These are phyloP conservation scores for Cupressus sempervirens DNA, from an alignment of 75 land plant species.

Conservation along the genomic window DNA sequence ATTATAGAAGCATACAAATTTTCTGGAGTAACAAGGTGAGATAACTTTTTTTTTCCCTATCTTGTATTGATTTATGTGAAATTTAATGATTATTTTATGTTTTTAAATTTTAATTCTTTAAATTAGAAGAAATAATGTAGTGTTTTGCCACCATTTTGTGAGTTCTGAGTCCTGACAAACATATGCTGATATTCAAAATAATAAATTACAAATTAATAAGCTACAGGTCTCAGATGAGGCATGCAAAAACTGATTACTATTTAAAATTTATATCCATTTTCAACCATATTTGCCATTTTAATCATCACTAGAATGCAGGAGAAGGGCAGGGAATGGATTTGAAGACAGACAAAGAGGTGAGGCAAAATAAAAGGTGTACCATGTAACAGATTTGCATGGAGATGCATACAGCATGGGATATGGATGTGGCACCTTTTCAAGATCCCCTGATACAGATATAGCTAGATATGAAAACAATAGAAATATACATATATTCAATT, in stretches of 20 bases:
- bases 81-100: not conserved
- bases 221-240: not conserved
- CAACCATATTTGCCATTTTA: not conserved
- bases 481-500: no score
- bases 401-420: no score
- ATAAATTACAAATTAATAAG: not conserved
- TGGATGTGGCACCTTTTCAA: no score
- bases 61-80: not conserved
- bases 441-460: no score
- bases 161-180: not conserved
- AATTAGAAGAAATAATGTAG: not conserved
- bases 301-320: not conserved
- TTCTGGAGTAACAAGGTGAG: slow-evolving; percentile 68
- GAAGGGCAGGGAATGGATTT: not conserved
- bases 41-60: not conserved
- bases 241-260: not conserved
- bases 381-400: no score
- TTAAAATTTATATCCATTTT: not conserved
- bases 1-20: slow-evolving; percentile 71
- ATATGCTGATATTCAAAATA: not conserved
- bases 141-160: not conserved
- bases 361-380: not conserved
- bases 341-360: not conserved
- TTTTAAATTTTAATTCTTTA: not conserved
- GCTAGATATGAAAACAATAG: no score